Base-by-base conservation (phyloP, 108 stramenopile species). In the Conticribra weissflogii region DNA sequence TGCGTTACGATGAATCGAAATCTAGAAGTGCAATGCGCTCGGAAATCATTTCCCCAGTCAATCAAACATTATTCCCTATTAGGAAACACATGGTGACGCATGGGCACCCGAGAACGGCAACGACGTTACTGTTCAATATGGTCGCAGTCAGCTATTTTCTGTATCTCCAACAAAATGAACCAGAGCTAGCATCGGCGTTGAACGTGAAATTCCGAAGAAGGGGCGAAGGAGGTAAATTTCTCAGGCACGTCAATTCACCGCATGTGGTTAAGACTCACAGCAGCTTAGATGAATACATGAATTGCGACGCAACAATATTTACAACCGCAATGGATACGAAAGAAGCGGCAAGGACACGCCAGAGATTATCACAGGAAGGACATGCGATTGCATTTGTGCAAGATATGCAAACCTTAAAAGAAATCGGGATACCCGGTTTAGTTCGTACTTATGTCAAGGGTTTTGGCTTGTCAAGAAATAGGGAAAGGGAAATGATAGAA, bases 71-170 rank as follows among this genome's bases (percentile, higher is more conserved):
- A 36, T 68, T 68, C 21, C 67, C 67, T 0, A 58, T 58, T 46
- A 62, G 45, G 54, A 72, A 33, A 1, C 76, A 78, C 51, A 78
- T 78, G 14, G 58, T 78, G 9, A 65, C 68, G 2, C 57, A 78
- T 22, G 76, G 76, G 21, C 53, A 50, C 23, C 63, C 76, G 2
- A 68, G 76, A 32, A 78, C 76, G 25, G 76, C 76, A 23, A 70
- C 76, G 7, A 78, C 76, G 24, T 50, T 78, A 7, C 27, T 78
- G 45, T 78, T 78, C 44, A 78, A 78, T 47, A 78, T 78, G 76
- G 76, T 70, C 0, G 63, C 55, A 14, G 57, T 57, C 36, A 49
- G 46, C 5, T 70, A 78, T 62, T 78, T 78, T 55, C 63, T 78
- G 7, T 54, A 78, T 31, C 68, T 78, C 19, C 5, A 18, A 24